These are phyloP conservation scores for Hemileia vastatrix DNA, from an alignment of 1,284 basidiomycete species.

Conservation along the genomic window DNA sequence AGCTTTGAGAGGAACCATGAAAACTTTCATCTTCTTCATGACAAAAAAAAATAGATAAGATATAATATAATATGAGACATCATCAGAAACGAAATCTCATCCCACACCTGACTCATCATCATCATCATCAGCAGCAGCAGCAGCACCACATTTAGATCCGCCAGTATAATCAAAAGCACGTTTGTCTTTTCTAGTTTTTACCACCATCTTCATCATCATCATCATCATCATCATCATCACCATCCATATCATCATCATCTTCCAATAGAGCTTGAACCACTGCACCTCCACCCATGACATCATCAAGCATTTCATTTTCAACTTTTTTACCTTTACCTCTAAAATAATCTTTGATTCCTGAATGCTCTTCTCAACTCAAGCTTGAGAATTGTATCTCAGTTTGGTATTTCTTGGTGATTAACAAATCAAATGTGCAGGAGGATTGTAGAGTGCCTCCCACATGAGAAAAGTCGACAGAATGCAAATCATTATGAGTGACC, in stretches of 20 bases:
- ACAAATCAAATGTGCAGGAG: constrained; percentile 88
- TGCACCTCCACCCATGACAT: constrained; percentile 55
- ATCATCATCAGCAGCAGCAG: too few species aligned
- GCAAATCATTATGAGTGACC: constrained; percentile 81
- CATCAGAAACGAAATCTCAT: too few species aligned
- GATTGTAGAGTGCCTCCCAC: constrained; percentile 83
- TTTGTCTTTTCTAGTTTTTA: constrained; percentile 28
- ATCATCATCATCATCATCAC: constrained; percentile 52
- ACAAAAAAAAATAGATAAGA: too few species aligned
- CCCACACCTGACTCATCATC: too few species aligned
- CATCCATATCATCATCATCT: constrained; percentile 71
- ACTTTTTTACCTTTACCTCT: constrained; percentile 82
- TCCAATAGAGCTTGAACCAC: constrained; percentile 62
- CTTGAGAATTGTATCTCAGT: constrained; percentile 63
- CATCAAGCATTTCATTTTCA: constrained; percentile 95
- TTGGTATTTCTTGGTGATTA: constrained; percentile 78
- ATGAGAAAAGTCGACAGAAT: constrained; percentile 84
- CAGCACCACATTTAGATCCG: too few species aligned
- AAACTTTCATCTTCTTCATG: constrained; percentile 17
- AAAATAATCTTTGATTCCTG: constrained; percentile 71
- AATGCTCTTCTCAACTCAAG: constrained; percentile 92
- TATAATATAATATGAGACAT: too few species aligned
- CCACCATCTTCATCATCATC: too few species aligned
- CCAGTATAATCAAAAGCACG: constrained; percentile 23
- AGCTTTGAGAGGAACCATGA: constrained; percentile 8